Conservation (phyloP, 2,329 filamentous ascomycete genomes). For the Clonostachys sp. region DNA sequence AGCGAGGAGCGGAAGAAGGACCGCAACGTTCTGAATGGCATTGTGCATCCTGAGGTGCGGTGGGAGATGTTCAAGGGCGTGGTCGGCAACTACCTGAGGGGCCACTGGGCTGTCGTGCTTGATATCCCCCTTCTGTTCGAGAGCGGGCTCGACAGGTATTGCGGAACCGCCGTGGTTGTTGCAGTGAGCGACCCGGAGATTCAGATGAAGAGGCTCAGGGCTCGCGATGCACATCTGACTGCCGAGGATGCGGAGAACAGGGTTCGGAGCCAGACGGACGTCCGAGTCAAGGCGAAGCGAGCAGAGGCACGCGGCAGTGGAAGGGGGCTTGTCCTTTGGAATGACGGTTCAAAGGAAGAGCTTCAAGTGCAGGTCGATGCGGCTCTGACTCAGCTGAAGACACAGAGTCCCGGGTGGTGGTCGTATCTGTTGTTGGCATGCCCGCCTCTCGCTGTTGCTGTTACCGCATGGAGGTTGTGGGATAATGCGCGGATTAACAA, state of each 20-base stretch:
- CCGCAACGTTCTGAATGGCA: conserved; percentile 74
- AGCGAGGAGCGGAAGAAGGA: conserved; percentile 66
- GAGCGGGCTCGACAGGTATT: conserved; percentile 77
- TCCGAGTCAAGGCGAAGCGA: conserved; percentile 75
- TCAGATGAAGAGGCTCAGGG: conserved; percentile 76
- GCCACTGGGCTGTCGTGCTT: conserved; percentile 84
- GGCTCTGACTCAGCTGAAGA: conserved; percentile 60
- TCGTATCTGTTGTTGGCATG: conserved; percentile 63
- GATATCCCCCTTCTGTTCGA: conserved; percentile 94
- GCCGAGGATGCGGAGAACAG: conserved; percentile 85
- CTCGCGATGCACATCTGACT: conserved; percentile 71
- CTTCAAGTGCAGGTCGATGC: conserved; percentile 62
- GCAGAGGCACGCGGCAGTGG: conserved; percentile 60
- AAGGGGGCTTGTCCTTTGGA: conserved; percentile 81
- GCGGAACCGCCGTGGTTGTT: conserved; percentile 82
- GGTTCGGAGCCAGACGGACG: conserved; percentile 81
- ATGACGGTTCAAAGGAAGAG: conserved; percentile 72
- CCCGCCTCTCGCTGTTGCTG: conserved; percentile 68
- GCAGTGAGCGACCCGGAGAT: conserved; percentile 74
- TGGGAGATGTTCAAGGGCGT: conserved; percentile 75
- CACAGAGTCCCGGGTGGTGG: conserved; percentile 76
- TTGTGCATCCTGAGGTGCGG: conserved; percentile 89
- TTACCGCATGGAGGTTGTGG: conserved; percentile 68
- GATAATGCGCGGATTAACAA: conserved; percentile 67
- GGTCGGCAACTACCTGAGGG: conserved; percentile 66